A percentile compares a stretch with the other conserved stretches of the same genome.
These are phyloP conservation scores for Athelia sp. DNA, from an alignment of 1,284 basidiomycete genomes.

Conservation along the genomic window DNA sequence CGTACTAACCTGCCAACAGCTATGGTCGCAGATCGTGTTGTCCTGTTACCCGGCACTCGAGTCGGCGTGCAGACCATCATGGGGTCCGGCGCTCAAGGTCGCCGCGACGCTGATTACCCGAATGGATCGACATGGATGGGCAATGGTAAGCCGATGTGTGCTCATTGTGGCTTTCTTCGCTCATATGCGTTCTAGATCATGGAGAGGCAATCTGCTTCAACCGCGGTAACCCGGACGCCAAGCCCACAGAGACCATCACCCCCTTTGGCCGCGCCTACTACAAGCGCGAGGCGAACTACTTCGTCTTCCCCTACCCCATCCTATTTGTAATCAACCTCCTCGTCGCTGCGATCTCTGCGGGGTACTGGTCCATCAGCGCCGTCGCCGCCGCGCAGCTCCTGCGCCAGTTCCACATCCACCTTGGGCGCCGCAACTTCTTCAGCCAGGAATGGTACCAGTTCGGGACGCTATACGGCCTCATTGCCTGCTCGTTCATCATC, in stretches of 20 bases:
- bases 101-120: constrained; percentile 31
- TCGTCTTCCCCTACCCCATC: constrained; percentile 36
- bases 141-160: constrained; percentile 22
- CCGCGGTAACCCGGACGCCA: constrained; percentile 15
- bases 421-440: constrained; percentile 25
- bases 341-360: constrained; percentile 27
- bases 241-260: constrained; percentile 29
- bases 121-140: constrained; percentile 45
- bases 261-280: constrained; percentile 46
- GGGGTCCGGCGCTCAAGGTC: constrained; percentile 40
- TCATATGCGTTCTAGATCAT: constrained; percentile 14
- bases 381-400: constrained; percentile 34
- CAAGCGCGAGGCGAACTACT: constrained; percentile 34
- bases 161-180: background rate
- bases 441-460: constrained; percentile 29
- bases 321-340: constrained; percentile 31
- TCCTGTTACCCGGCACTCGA: constrained; percentile 36
- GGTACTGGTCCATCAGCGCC: constrained; percentile 38
- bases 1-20: constrained; percentile 35
- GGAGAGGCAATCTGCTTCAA: constrained; percentile 34
- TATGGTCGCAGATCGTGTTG: constrained; percentile 44
- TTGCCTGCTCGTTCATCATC: constrained; percentile 30
- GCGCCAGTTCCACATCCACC: constrained; percentile 24
- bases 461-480: constrained; percentile 30
- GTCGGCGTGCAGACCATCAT: constrained; percentile 37